These are phyloP conservation scores for baker's yeast (Saccharomyces cerevisiae) DNA, from an alignment of 805 yeast genomes.

Conservation along the genomic window DNA sequence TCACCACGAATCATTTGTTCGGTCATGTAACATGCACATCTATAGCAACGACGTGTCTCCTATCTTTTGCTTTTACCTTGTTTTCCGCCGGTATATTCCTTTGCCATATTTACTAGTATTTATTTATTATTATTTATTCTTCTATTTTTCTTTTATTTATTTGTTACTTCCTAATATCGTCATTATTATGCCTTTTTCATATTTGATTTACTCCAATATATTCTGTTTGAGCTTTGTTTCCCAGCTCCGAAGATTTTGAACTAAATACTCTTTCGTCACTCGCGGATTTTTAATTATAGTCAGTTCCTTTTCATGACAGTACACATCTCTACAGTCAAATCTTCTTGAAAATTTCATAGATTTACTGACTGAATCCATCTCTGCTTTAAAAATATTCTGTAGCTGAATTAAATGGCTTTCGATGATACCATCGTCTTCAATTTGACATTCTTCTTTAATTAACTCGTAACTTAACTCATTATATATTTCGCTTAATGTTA, in stretches of 20 bases:
- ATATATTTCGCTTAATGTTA: constrained; percentile 14
- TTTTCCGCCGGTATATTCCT: not conserved
- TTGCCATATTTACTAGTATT: not conserved
- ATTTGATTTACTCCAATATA: constrained; percentile 1
- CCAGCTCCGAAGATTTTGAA: constrained; percentile 13
- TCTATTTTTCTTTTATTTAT: not conserved
- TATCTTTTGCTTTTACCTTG: not conserved
- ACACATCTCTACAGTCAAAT: constrained; percentile 24
- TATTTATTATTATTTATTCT: constrained; percentile 1
- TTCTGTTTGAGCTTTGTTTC: constrained; percentile 9
- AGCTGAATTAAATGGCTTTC: constrained; percentile 20
- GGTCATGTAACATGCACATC: not conserved
- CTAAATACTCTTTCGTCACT: constrained; percentile 3
- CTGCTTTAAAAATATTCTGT: constrained; percentile 12
- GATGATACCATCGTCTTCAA: constrained; percentile 7
- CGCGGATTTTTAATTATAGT: not conserved
- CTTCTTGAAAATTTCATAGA: constrained; percentile 8
- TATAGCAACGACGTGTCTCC: not conserved
- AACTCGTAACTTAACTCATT: constrained; percentile 13
- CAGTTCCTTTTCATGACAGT: constrained; percentile 11
- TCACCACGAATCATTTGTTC: not conserved
- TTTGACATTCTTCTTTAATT: constrained; percentile 8
- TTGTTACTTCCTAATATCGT: constrained; percentile 2
- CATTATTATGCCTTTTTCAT: not conserved
- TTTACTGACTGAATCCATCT: constrained; percentile 19